Evolutionary conservation across 2,329 filamentous ascomycete genomes (phyloP).

Genomic region (Pezicula neosporulosa): DNA sequence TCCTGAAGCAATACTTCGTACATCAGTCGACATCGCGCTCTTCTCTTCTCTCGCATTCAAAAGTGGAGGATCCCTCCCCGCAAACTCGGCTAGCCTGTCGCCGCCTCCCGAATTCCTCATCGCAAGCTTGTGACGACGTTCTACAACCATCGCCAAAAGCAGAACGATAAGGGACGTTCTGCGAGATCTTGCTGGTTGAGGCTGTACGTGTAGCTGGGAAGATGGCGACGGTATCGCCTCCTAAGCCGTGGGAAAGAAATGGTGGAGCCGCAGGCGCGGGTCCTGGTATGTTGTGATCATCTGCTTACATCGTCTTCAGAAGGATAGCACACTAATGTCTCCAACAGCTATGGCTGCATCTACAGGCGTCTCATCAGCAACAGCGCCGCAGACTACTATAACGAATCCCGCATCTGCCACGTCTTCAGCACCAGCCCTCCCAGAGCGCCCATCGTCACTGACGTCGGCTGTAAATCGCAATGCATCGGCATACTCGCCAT

Average conservation of each 20-base stretch:
- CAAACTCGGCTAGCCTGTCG: conserved; percentile 1
- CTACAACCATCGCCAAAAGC: background rate
- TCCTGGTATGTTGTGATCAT: conserved; percentile 22
- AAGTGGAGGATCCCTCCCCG: conserved; percentile 5
- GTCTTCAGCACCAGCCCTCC: conserved; percentile 61
- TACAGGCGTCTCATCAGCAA: conserved; percentile 33
- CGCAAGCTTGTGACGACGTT: conserved; percentile 3
- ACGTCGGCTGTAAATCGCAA: conserved; percentile 82
- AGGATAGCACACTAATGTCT: conserved; percentile 6
- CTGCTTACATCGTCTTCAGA: background rate
- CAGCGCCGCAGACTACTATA: conserved; percentile 38
- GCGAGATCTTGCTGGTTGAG: conserved; percentile 5
- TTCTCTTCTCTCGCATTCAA: background rate
- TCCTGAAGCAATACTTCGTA: background rate
- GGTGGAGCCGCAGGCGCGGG: conserved; percentile 37
- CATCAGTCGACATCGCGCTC: background rate
- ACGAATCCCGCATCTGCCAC: conserved; percentile 33
- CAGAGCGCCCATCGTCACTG: conserved; percentile 76
- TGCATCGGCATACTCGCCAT: conserved; percentile 74
- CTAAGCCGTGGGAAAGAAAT: conserved; percentile 93
- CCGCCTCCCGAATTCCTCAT: conserved; percentile 5
- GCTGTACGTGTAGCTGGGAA: conserved; percentile 1
- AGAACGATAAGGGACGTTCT: conserved; percentile 12
- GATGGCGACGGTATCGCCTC: conserved; percentile 69
- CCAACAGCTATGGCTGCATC: conserved; percentile 32